Conservation (phyloP, 116 monocot genomes). For the Papilionanthe hybrid region DNA sequence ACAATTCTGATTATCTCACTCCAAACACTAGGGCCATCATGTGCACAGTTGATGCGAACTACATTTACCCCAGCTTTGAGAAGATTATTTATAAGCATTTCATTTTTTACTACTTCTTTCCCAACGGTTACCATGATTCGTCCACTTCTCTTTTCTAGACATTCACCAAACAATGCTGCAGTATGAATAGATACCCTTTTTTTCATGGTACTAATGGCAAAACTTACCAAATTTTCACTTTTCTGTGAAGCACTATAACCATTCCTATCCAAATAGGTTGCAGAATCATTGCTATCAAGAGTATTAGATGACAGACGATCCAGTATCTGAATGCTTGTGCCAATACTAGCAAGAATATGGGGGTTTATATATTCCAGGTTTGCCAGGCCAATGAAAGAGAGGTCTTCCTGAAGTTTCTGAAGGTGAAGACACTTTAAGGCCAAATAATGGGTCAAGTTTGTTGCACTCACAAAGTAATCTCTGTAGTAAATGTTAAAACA, state of each 20-base stretch:
- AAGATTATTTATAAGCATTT: slow-evolving; percentile 32
- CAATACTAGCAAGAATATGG: slow-evolving; percentile 33
- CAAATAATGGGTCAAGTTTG: slow-evolving; percentile 53
- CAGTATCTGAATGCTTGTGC: slow-evolving; percentile 22
- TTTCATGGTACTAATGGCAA: slow-evolving; percentile 15
- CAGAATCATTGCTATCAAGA: slow-evolving; percentile 5
- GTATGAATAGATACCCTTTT: slow-evolving; percentile 10
- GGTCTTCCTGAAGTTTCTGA: slow-evolving; percentile 30
- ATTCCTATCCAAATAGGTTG: slow-evolving; percentile 12
- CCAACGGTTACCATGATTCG: slow-evolving; percentile 53
- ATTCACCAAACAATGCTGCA: slow-evolving; percentile 24
- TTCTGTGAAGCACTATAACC: background rate
- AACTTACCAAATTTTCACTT: slow-evolving; percentile 3
- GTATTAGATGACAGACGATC: slow-evolving; percentile 11
- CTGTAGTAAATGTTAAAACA: slow-evolving; percentile 12
- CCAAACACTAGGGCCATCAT: slow-evolving; percentile 40
- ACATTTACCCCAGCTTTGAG: slow-evolving; percentile 36
- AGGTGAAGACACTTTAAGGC: slow-evolving; percentile 34
- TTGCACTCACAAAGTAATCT: slow-evolving; percentile 34
- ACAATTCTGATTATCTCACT: slow-evolving; percentile 33
- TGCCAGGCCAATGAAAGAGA: slow-evolving; percentile 27
- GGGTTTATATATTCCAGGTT: slow-evolving; percentile 22
- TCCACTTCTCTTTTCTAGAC: slow-evolving; percentile 10
- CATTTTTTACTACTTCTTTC: slow-evolving; percentile 30
- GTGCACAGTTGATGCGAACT: slow-evolving; percentile 46